Evolutionary conservation across 805 yeast genomes (phyloP), one percentile per base, ranked within the genome.

Genomic region (Cyberlindnera mrakii): DNA sequence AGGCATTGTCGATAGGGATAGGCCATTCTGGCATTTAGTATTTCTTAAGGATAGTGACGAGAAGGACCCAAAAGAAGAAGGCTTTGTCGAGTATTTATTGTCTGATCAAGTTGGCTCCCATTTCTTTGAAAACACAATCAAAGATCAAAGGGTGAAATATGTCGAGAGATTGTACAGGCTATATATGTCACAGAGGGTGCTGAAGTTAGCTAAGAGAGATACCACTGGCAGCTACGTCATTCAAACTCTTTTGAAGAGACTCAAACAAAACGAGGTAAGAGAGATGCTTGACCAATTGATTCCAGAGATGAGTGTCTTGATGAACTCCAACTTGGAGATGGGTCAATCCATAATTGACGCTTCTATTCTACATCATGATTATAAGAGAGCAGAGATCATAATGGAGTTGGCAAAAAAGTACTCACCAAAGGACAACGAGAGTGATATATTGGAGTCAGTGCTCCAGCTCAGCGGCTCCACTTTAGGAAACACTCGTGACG

Each of bases 51-150:
- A 72, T 10, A 66, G 67, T 13, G 75, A 69, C 3, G 79, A 71
- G 20, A 70, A 63, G 40, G 80, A 82, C 48, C 41, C 75, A 1
- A 73, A 77, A 45, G 93, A 85, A 54, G 90, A 77, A 49, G 78
- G 93, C 0, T 89, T 85, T 60, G 81, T 90, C 27, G 96, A 89
- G 59, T 85, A 84, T 55, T 69, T 90, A 42, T 65, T 91, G 31
- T 78, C 93, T 8, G 96, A 89, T 57, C 71, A 95, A 1, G 87
- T 90, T n/a, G 99, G 98, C 0, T 84, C 95, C 1, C 97, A 89
- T 64, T 91, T 93, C 67, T 69, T 91, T 23, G 88, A 93, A 62
- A 74, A 81, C 16, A 74, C 80, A 10, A 69, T 90, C 40, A 77
- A 74, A 38, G 75, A 74, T 45, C 80, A 82, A 48, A 79, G 93